Percentiles rank a stretch among this genome's conserved stretches.
Evolutionary conservation across 2,329 filamentous ascomycete genomes (phyloP).

Genomic region (Xylaria multiplex): DNA sequence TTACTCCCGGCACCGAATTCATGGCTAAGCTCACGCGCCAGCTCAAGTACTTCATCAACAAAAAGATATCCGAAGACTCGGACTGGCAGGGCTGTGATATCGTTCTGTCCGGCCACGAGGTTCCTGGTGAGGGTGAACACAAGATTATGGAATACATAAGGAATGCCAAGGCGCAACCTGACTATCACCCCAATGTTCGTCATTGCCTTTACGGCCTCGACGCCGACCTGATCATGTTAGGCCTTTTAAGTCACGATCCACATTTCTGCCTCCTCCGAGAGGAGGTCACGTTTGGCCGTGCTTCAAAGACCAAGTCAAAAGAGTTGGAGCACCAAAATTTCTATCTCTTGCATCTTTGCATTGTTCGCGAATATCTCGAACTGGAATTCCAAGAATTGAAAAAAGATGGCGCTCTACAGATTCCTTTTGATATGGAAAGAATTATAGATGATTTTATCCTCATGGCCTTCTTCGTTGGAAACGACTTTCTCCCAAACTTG

Average conservation of each 20-base stretch:
- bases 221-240: constrained; percentile 98
- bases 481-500: constrained; percentile 97
- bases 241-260: constrained; percentile 94
- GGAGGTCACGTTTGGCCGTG: constrained; percentile 95
- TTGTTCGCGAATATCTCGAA: constrained; percentile 96
- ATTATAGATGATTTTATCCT: constrained; percentile 99
- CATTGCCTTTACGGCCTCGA: constrained; percentile 98
- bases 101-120: constrained; percentile 95
- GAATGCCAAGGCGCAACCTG: constrained; percentile 92
- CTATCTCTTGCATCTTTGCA: constrained; percentile 95
- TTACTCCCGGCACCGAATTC: constrained; percentile 95
- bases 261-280: constrained; percentile 98
- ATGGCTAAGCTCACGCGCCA: constrained; percentile 97
- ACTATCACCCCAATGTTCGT: constrained; percentile 91
- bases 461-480: constrained; percentile 99
- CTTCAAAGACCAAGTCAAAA: constrained; percentile 88
- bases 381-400: constrained; percentile 95
- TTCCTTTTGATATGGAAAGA: constrained; percentile 91
- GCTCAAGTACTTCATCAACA: constrained; percentile 98
- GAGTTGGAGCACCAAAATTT: constrained; percentile 99
- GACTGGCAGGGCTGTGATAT: constrained; percentile 98
- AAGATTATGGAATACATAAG: constrained; percentile 99
- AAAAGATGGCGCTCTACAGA: constrained; percentile 73
- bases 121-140: constrained; percentile 97
- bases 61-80: constrained; percentile 95